Evolutionary conservation across 2,329 filamentous ascomycete species (phyloP), one percentile per base, ranked within the genome.

Genomic region (Ophiostoma angusticollis): DNA sequence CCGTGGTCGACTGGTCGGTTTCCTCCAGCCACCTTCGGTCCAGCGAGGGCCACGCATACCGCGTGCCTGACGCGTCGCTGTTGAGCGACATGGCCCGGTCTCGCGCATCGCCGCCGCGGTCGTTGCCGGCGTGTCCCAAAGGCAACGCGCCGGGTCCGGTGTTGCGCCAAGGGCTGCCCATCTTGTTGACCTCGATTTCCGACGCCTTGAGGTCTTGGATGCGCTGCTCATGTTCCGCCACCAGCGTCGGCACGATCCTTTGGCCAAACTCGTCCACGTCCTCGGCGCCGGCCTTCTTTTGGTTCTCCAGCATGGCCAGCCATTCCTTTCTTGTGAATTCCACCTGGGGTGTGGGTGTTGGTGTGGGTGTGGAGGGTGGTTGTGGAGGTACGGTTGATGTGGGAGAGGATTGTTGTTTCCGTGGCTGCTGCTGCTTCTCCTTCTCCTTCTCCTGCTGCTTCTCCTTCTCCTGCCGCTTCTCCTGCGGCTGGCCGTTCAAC

Each of bases 171-270:
- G 45, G 42, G 22, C 25, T 31, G 22, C 47, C 47, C 36, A 41
- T 38, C 17, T 39, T 41, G 40, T 35, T 47, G 14, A 49, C 40
- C 31, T 49, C 47, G 28, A 47, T 46, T 19, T 49, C 47, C 4
- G 43, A 38, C 1, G 47, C 47, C 28, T 47, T 49, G 23, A 39
- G 33, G 4, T 47, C 45, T 24, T 31, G 44, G 27, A 49, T 49
- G 30, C 46, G 44, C 31, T 46, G 47, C 38, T 49, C 47, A 31
- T 49, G 47, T 28, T 49, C 47, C 5, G 45, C 45, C 16, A 47
- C 39, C 33, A 49, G 22, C 12, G 40, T 36, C 9, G 47, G 47
- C 31, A 49, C 47, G 14, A 48, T 21, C 3, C 31, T 25, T 7
- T 29, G 25, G 5, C 45, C 43, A n/a, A 38, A 35, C 32, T 49